These are phyloP conservation scores for Pyrenochaeta sp. DNA, from an alignment of 2,329 filamentous ascomycete species.

Conservation along the genomic window DNA sequence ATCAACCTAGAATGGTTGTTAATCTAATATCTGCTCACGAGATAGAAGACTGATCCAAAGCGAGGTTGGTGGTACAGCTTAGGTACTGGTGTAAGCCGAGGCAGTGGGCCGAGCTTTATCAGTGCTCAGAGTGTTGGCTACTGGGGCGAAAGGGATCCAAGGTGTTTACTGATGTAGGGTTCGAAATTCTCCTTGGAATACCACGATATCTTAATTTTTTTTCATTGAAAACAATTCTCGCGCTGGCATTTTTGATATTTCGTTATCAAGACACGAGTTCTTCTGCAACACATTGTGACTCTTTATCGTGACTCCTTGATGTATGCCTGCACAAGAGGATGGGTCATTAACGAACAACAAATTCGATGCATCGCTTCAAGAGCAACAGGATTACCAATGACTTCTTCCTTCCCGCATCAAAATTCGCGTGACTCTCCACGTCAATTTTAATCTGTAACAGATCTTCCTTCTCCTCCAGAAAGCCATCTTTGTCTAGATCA, in stretches of 20 bases:
- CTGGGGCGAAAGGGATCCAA: too few species aligned
- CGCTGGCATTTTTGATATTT: neutral
- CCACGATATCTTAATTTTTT: neutral
- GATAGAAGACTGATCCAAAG: neutral
- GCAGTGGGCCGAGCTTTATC: neutral
- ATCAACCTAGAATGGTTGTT: neutral
- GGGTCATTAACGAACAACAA: neutral
- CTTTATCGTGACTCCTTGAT: neutral
- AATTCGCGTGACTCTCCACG: neutral
- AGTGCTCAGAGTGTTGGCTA: neutral
- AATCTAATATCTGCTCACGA: neutral
- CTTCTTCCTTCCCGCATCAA: neutral
- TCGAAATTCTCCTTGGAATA: neutral
- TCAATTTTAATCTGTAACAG: neutral
- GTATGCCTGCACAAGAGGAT: neutral
- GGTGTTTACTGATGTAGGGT: neutral
- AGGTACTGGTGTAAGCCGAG: neutral
- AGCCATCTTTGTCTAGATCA: neutral
- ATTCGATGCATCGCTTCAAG: conserved; percentile 2
- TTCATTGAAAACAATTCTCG: neutral
- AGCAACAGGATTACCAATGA: neutral
- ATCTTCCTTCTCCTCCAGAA: conserved; percentile 1
- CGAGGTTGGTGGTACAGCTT: conserved; percentile 2
- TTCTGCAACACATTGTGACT: neutral
- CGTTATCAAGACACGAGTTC: neutral